Evolutionary conservation across 257 asterid genomes (phyloP).

Genomic region (Solanum rostratum): DNA sequence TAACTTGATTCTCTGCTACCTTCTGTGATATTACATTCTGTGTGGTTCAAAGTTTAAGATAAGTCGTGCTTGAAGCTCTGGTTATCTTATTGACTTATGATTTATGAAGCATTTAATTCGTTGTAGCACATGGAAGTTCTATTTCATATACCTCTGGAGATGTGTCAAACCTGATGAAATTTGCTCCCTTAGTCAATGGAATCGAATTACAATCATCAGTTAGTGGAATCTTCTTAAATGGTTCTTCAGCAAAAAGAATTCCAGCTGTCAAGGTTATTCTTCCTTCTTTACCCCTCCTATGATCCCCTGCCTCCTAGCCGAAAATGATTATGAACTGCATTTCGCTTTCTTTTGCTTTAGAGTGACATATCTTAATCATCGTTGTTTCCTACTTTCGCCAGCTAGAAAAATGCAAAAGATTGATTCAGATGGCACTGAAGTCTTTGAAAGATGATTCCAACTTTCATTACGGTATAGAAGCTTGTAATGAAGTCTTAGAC

Average conservation of each 20-base stretch:
- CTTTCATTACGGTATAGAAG: constrained; percentile 71
- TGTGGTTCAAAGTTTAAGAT: neutral
- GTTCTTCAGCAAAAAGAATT: constrained; percentile 26
- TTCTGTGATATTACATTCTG: neutral
- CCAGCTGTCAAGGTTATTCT: constrained; percentile 46
- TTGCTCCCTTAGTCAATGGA: constrained; percentile 32
- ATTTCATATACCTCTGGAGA: constrained; percentile 58
- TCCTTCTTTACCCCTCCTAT: neutral
- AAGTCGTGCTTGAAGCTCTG: neutral
- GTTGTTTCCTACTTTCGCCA: constrained; percentile 6
- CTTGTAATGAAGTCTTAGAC: constrained; percentile 86
- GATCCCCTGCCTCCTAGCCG: constrained; percentile 1
- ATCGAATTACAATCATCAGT: constrained; percentile 37
- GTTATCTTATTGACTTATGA: neutral
- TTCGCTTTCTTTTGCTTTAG: neutral
- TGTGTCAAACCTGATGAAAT: constrained; percentile 46
- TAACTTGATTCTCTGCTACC: neutral
- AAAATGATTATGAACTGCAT: constrained; percentile 6
- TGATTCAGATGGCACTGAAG: constrained; percentile 65
- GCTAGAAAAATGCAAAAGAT: constrained; percentile 74
- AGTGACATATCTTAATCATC: neutral
- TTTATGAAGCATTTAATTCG: neutral
- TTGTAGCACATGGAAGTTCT: constrained; percentile 52
- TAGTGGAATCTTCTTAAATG: constrained; percentile 31
- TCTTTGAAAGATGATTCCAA: constrained; percentile 48